These are phyloP conservation scores for Rheum nobile DNA, from an alignment of 148 eudicot species.

Conservation along the genomic window DNA sequence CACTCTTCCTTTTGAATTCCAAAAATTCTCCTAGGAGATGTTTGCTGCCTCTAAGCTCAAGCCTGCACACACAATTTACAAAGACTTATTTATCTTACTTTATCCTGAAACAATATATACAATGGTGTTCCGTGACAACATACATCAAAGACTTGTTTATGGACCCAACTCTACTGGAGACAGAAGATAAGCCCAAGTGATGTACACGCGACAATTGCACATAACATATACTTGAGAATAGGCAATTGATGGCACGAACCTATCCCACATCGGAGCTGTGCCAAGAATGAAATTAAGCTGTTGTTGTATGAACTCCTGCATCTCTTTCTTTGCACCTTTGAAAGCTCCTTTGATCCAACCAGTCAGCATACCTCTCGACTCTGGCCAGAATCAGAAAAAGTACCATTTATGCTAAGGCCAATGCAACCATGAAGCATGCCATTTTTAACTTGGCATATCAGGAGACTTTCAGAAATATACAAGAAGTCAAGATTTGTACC, in stretches of 20 bases:
- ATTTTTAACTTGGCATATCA: too few species aligned
- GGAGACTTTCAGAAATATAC: too few species aligned
- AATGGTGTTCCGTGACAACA: background rate
- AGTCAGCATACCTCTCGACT: constrained; percentile 36
- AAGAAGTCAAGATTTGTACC: too few species aligned
- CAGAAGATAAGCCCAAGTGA: background rate
- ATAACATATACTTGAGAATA: too few species aligned
- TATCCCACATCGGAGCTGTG: constrained; percentile 88
- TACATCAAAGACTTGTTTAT: background rate
- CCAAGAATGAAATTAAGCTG: constrained; percentile 55
- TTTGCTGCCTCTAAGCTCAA: constrained; percentile 70
- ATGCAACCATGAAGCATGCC: too few species aligned
- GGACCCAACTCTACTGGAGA: background rate
- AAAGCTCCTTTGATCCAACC: constrained; percentile 82
- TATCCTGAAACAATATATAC: background rate
- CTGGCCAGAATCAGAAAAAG: too few species aligned
- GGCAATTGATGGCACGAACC: constrained; percentile 39
- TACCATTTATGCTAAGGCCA: too few species aligned
- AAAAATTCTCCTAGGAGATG: constrained; percentile 68
- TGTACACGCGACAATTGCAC: too few species aligned
- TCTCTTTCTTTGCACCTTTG: constrained; percentile 51
- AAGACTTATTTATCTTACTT: background rate
- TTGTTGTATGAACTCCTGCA: constrained; percentile 57
- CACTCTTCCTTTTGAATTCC: constrained; percentile 84
- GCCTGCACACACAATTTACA: constrained; percentile 25